These are phyloP conservation scores for Erodium chrysanthum DNA, from an alignment of 441 rosid species.

Conservation along the genomic window DNA sequence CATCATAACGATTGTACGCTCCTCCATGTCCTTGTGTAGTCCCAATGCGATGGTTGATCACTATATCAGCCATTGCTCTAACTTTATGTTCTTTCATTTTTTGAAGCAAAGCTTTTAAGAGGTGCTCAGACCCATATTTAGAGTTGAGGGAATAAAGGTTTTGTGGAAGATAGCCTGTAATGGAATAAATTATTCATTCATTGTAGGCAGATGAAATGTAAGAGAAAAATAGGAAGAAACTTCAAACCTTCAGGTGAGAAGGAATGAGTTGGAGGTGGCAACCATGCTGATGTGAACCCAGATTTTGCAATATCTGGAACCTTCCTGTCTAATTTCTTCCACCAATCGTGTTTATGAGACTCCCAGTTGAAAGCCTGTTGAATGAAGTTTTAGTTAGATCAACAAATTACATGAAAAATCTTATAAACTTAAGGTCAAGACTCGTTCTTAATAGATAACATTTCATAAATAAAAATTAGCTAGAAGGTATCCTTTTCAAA, in stretches of 20 bases:
- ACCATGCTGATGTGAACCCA: constrained; percentile 88
- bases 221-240: too few relatives aligned
- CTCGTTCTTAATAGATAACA: background rate
- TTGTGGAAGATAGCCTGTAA: constrained; percentile 83
- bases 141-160: constrained; percentile 73
- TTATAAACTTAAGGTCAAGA: background rate
- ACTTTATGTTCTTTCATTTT: constrained; percentile 68
- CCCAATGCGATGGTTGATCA: constrained; percentile 87
- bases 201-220: too few relatives aligned
- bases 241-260: constrained; percentile 66
- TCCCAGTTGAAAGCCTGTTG: constrained; percentile 88
- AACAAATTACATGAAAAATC: background rate
- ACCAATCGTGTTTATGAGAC: constrained; percentile 82
- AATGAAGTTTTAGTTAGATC: constrained; percentile 18
- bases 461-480: background rate
- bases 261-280: constrained; percentile 74
- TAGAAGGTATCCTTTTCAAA: too few relatives aligned
- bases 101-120: constrained; percentile 49
- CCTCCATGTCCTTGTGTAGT: constrained; percentile 78
- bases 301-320: constrained; percentile 65
- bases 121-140: constrained; percentile 70
- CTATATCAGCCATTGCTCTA: constrained; percentile 92
- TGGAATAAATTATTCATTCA: too few relatives aligned
- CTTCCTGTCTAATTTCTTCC: constrained; percentile 67
- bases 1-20: constrained; percentile 78